Evolutionary conservation across 1,284 basidiomycete genomes (phyloP).

Genomic region (Fistulina hepatica): DNA sequence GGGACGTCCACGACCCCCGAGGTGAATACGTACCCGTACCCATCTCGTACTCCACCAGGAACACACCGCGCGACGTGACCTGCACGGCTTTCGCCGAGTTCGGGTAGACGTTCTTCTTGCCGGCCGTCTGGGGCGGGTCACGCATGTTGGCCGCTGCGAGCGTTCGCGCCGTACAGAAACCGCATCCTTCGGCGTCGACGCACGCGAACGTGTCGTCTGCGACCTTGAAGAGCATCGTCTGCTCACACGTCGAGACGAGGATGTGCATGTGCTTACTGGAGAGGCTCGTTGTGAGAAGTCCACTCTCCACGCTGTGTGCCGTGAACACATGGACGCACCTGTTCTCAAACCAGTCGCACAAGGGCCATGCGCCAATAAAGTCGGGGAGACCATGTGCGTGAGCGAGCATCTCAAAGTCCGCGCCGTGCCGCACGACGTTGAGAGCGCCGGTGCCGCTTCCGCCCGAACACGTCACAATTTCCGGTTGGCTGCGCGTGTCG

Average conservation of each 20-base stretch:
- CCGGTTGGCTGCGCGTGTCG: constrained; percentile 46
- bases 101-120: constrained; percentile 36
- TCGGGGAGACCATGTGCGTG: constrained; percentile 48
- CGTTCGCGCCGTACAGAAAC: constrained; percentile 46
- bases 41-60: constrained; percentile 43
- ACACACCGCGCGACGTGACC: constrained; percentile 49
- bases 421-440: constrained; percentile 77
- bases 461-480: constrained; percentile 87
- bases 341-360: constrained; percentile 40
- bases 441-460: constrained; percentile 73
- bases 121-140: not conserved
- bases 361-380: constrained; percentile 54
- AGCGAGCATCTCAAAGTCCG: constrained; percentile 66
- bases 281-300: constrained; percentile 21
- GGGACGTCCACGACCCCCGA: not conserved
- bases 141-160: constrained; percentile 52
- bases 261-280: constrained; percentile 39
- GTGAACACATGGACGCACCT: constrained; percentile 30
- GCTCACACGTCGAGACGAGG: constrained; percentile 44
- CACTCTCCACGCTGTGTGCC: not conserved
- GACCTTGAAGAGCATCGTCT: constrained; percentile 43
- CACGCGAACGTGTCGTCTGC: constrained; percentile 30
- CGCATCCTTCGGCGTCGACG: constrained; percentile 27
- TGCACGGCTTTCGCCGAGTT: constrained; percentile 56
- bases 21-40: constrained; percentile 19